phyloP scores from a whole-genome alignment of 345 rosid genomes.

The Populus deltoides region DNA sequence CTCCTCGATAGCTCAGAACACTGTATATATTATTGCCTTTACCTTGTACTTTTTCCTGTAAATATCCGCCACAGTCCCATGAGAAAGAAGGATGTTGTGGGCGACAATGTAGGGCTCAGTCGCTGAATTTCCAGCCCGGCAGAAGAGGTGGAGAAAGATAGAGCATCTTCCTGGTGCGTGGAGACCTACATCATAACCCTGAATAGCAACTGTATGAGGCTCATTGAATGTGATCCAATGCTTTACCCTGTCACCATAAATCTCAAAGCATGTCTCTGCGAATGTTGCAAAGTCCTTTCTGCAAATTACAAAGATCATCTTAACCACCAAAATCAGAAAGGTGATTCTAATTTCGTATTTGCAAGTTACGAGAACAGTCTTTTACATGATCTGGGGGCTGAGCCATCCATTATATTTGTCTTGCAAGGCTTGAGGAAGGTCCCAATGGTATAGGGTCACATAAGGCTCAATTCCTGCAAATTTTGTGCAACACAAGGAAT shows the following conservation, averaged over 20 bases:
- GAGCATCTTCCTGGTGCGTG: slow-evolving; percentile 91
- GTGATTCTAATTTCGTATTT: neutral
- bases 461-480: slow-evolving; percentile 79
- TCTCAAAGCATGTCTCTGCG: slow-evolving; percentile 80
- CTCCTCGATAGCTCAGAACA: neutral
- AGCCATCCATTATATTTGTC: slow-evolving; percentile 89
- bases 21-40: neutral
- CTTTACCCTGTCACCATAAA: slow-evolving; percentile 89
- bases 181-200: slow-evolving; percentile 86
- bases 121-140: slow-evolving; percentile 77
- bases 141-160: slow-evolving; percentile 55
- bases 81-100: slow-evolving; percentile 73
- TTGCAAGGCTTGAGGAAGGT: slow-evolving; percentile 86
- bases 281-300: slow-evolving; percentile 76
- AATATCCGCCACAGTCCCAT: slow-evolving; percentile 56
- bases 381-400: slow-evolving; percentile 65
- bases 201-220: slow-evolving; percentile 77
- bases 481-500: neutral
- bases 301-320: slow-evolving; percentile 5
- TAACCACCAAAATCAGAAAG: neutral
- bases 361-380: neutral
- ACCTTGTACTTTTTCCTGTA: slow-evolving; percentile 80
- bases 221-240: slow-evolving; percentile 94
- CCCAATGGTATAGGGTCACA: slow-evolving; percentile 94
- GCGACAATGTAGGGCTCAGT: slow-evolving; percentile 90